These are phyloP conservation scores for Annulohypoxylon moriforme DNA, from an alignment of 495 filamentous ascomycete genomes.

Conservation along the genomic window DNA sequence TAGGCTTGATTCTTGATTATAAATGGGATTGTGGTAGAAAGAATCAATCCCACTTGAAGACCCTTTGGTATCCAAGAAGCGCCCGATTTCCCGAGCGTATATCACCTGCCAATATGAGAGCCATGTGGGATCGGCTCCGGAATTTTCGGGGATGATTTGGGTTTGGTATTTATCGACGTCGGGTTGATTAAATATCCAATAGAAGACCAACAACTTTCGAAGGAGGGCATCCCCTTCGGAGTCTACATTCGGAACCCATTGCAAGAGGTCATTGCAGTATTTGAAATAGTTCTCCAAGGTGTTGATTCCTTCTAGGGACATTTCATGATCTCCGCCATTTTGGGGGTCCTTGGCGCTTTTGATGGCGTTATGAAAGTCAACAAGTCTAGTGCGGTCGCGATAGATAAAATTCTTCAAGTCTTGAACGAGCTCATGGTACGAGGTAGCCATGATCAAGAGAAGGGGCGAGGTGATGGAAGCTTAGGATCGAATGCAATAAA, in stretches of 20 bases:
- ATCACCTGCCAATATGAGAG: slow-evolving; percentile 51
- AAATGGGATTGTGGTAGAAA: slow-evolving; percentile 41
- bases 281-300: background rate
- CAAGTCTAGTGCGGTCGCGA: background rate
- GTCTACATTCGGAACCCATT: slow-evolving; percentile 46
- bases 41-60: slow-evolving; percentile 43
- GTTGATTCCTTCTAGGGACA: background rate
- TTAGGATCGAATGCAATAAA: background rate
- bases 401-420: background rate
- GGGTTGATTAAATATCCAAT: slow-evolving; percentile 48
- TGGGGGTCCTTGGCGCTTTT: background rate
- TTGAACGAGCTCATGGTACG: background rate
- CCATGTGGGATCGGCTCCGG: slow-evolving; percentile 28
- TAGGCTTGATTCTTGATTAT: slow-evolving; percentile 39
- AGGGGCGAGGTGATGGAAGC: background rate
- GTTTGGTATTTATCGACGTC: slow-evolving; percentile 36
- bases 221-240: slow-evolving; percentile 41
- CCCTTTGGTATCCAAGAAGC: slow-evolving; percentile 45
- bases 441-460: background rate
- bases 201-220: slow-evolving; percentile 48
- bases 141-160: slow-evolving; percentile 32
- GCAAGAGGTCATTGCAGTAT: slow-evolving; percentile 36
- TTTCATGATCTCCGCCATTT: background rate
- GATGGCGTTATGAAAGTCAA: background rate
- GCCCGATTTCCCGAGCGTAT: slow-evolving; percentile 46